These are phyloP conservation scores for Artemisia argyi DNA, from an alignment of 129 eudicot species.

Conservation along the genomic window DNA sequence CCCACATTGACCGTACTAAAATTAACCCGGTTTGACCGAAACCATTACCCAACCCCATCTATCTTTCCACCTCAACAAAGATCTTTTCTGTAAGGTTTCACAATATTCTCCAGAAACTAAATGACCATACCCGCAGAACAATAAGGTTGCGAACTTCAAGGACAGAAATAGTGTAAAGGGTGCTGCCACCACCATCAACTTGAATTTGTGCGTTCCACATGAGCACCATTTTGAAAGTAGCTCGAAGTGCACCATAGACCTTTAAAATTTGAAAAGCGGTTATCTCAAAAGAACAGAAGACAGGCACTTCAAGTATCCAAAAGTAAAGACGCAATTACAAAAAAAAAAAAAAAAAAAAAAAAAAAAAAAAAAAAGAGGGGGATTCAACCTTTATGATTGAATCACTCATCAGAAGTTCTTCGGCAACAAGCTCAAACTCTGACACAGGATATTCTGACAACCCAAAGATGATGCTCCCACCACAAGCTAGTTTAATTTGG, in stretches of 20 bases:
- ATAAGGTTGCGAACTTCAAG: conserved; percentile 94
- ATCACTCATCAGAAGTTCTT: conserved; percentile 95
- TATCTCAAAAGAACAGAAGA: conserved; percentile 16
- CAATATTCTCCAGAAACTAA: neutral
- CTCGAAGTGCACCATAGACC: conserved; percentile 92
- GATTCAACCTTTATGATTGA: conserved; percentile 57
- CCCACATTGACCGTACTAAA: neutral
- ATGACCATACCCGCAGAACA: conserved; percentile 68
- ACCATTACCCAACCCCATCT: neutral
- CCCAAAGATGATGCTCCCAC: conserved; percentile 87
- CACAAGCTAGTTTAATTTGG: conserved; percentile 72
- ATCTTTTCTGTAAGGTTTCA: neutral
- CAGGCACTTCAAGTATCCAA: neutral
- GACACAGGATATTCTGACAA: conserved; percentile 75
- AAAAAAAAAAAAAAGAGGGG: neutral
- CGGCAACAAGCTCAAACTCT: conserved; percentile 94
- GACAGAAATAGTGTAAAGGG: conserved; percentile 71
- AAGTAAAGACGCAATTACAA: neutral
- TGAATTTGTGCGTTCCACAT: conserved; percentile 85
- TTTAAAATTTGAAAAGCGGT: conserved; percentile 26
- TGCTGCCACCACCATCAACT: conserved; percentile 81
- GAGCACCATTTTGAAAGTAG: conserved; percentile 90
- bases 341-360: neutral
- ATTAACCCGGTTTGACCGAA: conserved; percentile 1
- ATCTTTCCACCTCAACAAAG: neutral